A percentile compares a stretch with the other conserved stretches of the same genome.
phyloP scores from a whole-genome alignment of 192 early-diverging fungal genomes.

The Dimargaris xerosporica region DNA sequence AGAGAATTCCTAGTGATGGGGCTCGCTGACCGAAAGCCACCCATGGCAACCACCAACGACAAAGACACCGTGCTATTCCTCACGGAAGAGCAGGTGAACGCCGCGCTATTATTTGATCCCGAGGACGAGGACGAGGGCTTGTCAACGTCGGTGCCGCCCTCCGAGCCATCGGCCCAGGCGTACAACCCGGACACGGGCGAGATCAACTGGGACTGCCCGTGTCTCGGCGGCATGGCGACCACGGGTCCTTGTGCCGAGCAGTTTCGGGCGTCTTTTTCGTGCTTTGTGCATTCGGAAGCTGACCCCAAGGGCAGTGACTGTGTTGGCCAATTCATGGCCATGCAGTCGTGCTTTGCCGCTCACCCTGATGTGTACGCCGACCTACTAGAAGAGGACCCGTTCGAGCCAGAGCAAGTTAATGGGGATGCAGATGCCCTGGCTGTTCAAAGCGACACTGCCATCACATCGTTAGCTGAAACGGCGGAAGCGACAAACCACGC shows the following conservation, averaged over 20 bases:
- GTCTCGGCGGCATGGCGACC: conserved; percentile 85
- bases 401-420: no score
- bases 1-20: no score
- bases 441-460: no score
- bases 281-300: conserved; percentile 84
- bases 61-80: conserved; percentile 8
- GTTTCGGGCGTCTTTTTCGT: conserved; percentile 94
- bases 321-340: conserved; percentile 76
- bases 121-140: background rate
- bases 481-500: no score
- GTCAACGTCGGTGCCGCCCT: background rate
- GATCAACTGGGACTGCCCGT: conserved; percentile 97
- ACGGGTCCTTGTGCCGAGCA: conserved; percentile 84
- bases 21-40: no score
- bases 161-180: background rate
- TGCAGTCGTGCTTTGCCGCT: conserved; percentile 85
- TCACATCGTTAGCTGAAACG: no score
- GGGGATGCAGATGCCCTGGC: no score
- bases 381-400: conserved; percentile 51
- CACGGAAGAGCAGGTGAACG: background rate
- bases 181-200: conserved; percentile 30
- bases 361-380: conserved; percentile 84
- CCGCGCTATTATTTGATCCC: background rate
- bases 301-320: conserved; percentile 98
- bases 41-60: background rate